Percentiles rank a stretch among this genome's conserved stretches.
These are phyloP conservation scores for Rubia yunnanensis DNA, from an alignment of 257 asterid species.

Conservation along the genomic window DNA sequence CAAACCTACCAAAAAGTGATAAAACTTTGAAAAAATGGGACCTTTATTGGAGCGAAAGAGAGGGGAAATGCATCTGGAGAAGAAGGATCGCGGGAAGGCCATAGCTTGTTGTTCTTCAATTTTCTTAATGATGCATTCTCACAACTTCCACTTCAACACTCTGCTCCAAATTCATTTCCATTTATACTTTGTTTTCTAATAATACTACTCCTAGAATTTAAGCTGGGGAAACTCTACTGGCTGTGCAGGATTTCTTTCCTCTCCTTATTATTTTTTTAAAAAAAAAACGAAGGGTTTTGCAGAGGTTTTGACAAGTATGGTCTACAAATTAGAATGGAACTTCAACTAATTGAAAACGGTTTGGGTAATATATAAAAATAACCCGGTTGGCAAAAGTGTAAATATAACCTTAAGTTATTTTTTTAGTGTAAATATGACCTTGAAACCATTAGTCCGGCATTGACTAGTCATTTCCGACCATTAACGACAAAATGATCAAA, in stretches of 20 bases:
- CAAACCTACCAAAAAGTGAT: not conserved
- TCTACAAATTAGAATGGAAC: not conserved
- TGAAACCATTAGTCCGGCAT: too few species aligned
- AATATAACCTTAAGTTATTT: too few species aligned
- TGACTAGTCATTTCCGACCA: too few species aligned
- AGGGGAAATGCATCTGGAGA: constrained; percentile 35
- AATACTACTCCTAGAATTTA: too few species aligned
- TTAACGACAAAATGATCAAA: too few species aligned
- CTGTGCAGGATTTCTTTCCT: not conserved
- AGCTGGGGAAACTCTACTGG: not conserved
- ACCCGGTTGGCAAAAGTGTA: too few species aligned
- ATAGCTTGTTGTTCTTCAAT: constrained; percentile 23
- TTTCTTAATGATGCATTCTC: not conserved
- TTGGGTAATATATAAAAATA: too few species aligned
- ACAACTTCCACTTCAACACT: not conserved
- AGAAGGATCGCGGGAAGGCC: constrained; percentile 45
- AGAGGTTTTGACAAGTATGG: not conserved
- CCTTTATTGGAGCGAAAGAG: constrained; percentile 39
- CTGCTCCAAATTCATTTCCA: not conserved
- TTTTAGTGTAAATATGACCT: too few species aligned
- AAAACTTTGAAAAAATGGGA: constrained; percentile 7
- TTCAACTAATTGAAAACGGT: too few species aligned
- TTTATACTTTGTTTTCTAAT: not conserved
- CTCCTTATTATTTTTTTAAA: not conserved
- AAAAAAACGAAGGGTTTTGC: not conserved